Evolutionary conservation across 768 basidiomycete genomes (phyloP), one percentile per base, ranked within the genome.

Genomic region (Leccinum imitatum): DNA sequence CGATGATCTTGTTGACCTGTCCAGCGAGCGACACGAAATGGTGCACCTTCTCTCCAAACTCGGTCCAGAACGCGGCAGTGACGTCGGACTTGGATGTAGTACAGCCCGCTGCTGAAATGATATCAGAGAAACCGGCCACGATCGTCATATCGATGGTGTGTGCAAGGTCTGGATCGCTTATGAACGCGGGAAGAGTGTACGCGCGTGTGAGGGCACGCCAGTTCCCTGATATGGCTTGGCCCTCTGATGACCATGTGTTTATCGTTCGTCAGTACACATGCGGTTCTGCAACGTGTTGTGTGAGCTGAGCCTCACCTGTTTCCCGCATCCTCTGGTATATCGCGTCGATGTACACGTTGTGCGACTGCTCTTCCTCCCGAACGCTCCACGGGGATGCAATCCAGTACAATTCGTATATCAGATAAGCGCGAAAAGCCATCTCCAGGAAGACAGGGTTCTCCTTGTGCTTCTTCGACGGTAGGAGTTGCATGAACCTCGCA

Each of bases 1-100:
- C 63, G 2, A 69, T 60, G 1, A 66, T 59, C 51, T 67, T 69
- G 47, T 83, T 84, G 31, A 86, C 66, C 14, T 74, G 74, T 44
- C 79, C 73, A 13, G 83, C 80, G 17, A 76, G 69, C 50, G 75
- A 74, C 37, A 82, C 77, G 44, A 86, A 75, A 15, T 71, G 64
- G 19, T 65, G 65, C 17, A 85, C 69, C 25, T 75, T 75, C 0
- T 76, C 76, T 3, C 68, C 71, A 63, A 84, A 86, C 19, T 73
- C 74, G 6, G 70, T 62, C 33, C 71, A 71, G 44, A 85, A 71
- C n/a, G 71, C 70, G 9, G 78, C 73, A 10, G 75, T 75, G 1
- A 82, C 65, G 9, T 71, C 68, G 0, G 58, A 19, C 50, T 59
- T 53, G 4, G 60, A 2, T 7, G 56, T 15, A 19, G 59, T 63